phyloP scores from a whole-genome alignment of 1,139 yeast species.

The Blastobotrys petasosporus region DNA sequence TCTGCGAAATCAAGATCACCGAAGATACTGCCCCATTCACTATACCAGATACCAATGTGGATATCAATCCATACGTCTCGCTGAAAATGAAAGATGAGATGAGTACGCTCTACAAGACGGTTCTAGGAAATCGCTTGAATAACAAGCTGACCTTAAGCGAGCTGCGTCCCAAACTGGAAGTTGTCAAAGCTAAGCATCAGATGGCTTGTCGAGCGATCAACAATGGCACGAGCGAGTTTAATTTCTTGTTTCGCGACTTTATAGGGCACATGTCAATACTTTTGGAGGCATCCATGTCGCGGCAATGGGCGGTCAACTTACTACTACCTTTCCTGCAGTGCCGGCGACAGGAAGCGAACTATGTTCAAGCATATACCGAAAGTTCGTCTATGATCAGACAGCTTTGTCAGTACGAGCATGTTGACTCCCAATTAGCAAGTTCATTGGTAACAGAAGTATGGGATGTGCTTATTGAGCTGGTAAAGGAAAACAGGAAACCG shows the following conservation, averaged over 20 bases:
- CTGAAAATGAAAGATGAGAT: constrained; percentile 21
- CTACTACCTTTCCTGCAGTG: constrained; percentile 19
- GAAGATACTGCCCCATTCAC: constrained; percentile 5
- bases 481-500: background rate
- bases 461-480: constrained; percentile 18
- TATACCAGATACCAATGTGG: constrained; percentile 3
- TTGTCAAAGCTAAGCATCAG: constrained; percentile 18
- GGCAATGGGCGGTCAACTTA: constrained; percentile 19
- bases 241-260: constrained; percentile 28
- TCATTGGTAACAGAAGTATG: constrained; percentile 19
- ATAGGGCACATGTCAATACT: constrained; percentile 25
- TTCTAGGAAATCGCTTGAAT: constrained; percentile 6
- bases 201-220: constrained; percentile 15
- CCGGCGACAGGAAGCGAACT: constrained; percentile 6
- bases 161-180: constrained; percentile 16
- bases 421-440: constrained; percentile 13
- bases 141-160: constrained; percentile 13
- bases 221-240: constrained; percentile 18
- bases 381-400: constrained; percentile 11
- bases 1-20: constrained; percentile 1
- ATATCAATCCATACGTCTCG: constrained; percentile 16
- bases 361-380: constrained; percentile 16
- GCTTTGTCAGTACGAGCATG: constrained; percentile 9
- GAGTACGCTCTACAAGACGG: constrained; percentile 17
- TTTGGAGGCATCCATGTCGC: constrained; percentile 17